Percentiles rank a stretch among this genome's conserved stretches.
phyloP scores from a whole-genome alignment of 2,329 filamentous ascomycete genomes.

The Pyrenophora seminiperda region DNA sequence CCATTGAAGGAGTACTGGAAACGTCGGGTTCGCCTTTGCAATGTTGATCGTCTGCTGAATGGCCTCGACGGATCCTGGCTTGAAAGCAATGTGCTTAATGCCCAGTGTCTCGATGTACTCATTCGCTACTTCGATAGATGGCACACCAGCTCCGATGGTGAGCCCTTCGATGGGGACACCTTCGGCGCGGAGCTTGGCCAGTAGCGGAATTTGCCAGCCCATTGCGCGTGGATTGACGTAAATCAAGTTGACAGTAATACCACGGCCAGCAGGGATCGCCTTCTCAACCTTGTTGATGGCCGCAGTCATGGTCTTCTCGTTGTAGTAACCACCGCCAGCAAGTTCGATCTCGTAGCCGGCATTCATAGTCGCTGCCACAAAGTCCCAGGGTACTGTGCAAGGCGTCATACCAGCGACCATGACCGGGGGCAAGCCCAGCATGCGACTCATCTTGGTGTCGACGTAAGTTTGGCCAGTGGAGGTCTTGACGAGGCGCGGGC shows the following conservation, averaged over 20 bases:
- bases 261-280: conserved; percentile 54
- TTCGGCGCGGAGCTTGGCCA: conserved; percentile 54
- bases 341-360: conserved; percentile 57
- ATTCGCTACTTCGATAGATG: conserved; percentile 55
- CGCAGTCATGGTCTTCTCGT: conserved; percentile 51
- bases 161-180: conserved; percentile 55
- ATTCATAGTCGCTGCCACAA: conserved; percentile 60
- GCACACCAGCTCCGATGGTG: conserved; percentile 56
- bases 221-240: conserved; percentile 60
- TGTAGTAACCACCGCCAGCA: conserved; percentile 58
- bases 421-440: conserved; percentile 54
- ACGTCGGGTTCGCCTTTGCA: conserved; percentile 53
- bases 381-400: conserved; percentile 55
- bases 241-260: conserved; percentile 60
- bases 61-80: conserved; percentile 53
- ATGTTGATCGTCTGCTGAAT: conserved; percentile 56
- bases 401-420: conserved; percentile 58
- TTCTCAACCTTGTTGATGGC: conserved; percentile 55
- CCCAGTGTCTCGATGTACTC: conserved; percentile 63
- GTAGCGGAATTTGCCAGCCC: conserved; percentile 59
- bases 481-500: conserved; percentile 88
- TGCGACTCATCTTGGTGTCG: conserved; percentile 74
- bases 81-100: conserved; percentile 56
- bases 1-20: conserved; percentile 57
- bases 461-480: conserved; percentile 88